These are phyloP conservation scores for Suillus luteus DNA, from an alignment of 768 basidiomycete genomes.

Conservation along the genomic window DNA sequence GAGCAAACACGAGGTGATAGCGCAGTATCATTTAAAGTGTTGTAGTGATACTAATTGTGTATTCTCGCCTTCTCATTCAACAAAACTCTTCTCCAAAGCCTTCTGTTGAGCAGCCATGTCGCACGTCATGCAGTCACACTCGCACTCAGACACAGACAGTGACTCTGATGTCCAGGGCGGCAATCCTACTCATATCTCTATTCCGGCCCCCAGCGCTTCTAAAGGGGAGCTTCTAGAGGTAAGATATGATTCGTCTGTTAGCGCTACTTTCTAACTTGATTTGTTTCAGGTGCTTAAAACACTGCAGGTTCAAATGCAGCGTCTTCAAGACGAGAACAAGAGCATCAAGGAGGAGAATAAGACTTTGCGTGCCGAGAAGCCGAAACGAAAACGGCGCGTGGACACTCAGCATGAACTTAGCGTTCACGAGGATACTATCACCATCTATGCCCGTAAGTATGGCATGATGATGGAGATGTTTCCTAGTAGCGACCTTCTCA, in stretches of 20 bases:
- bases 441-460: no score
- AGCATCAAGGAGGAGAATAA: not conserved
- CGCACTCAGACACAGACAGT: not conserved
- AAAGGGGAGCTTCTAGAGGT: not conserved
- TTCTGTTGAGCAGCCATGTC: not conserved
- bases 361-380: no score
- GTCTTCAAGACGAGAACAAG: not conserved
- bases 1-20: no score
- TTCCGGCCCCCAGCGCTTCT: not conserved
- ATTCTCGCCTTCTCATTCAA: no score
- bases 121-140: not conserved
- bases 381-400: no score
- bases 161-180: not conserved
- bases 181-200: not conserved
- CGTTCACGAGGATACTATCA: no score
- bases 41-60: no score
- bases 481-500: no score
- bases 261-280: not conserved
- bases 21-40: no score
- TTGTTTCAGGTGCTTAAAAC: not conserved
- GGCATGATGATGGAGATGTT: no score
- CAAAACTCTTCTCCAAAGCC: no score
- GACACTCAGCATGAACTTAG: no score
- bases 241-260: not conserved
- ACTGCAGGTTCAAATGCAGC: constrained; percentile 2